A percentile compares a stretch with the other conserved stretches of the same genome.
Conservation (phyloP, 352 stramenopile species). For the Globisporangium apiculatum region DNA sequence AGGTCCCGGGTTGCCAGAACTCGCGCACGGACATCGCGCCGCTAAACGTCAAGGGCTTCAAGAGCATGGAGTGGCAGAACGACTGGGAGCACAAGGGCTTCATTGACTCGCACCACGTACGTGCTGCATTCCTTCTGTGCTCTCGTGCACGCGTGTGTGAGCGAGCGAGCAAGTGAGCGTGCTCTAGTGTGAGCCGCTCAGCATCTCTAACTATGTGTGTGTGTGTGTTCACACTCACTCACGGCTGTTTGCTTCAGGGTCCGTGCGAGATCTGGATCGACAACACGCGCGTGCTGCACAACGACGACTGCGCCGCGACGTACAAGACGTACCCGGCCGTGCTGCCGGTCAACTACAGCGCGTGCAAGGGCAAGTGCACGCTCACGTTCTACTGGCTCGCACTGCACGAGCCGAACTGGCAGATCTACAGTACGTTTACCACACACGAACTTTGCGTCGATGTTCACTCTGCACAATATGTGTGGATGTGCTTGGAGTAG, state of each 20-base stretch:
- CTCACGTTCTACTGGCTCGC: conserved; percentile 42
- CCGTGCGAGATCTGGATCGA: conserved; percentile 51
- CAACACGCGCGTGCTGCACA: conserved; percentile 28
- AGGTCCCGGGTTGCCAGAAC: conserved; percentile 18
- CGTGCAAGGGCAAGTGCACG: conserved; percentile 37
- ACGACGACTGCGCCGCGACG: conserved; percentile 33
- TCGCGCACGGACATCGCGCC: conserved; percentile 10
- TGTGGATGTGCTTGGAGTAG: too few relatives aligned
- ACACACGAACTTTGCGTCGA: too few relatives aligned
- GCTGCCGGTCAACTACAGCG: conserved; percentile 40
- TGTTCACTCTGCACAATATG: too few relatives aligned
- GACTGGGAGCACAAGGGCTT: conserved; percentile 34
- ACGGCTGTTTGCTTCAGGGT: conserved; percentile 3
- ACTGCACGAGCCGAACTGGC: conserved; percentile 8
- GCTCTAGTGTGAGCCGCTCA: too few relatives aligned
- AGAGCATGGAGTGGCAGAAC: conserved; percentile 41
- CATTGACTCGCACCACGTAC: conserved; percentile 26
- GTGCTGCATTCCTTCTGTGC: too few relatives aligned
- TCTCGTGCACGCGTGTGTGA: neutral
- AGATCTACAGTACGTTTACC: conserved; percentile 17
- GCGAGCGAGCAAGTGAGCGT: neutral
- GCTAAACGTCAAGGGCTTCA: conserved; percentile 28
- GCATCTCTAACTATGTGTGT: too few relatives aligned
- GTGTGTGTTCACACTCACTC: too few relatives aligned
- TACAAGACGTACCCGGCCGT: conserved; percentile 33